Evolutionary conservation across 1,284 basidiomycete species (phyloP), one percentile per base, ranked within the genome.

Genomic region (Coriolopsis trogii): DNA sequence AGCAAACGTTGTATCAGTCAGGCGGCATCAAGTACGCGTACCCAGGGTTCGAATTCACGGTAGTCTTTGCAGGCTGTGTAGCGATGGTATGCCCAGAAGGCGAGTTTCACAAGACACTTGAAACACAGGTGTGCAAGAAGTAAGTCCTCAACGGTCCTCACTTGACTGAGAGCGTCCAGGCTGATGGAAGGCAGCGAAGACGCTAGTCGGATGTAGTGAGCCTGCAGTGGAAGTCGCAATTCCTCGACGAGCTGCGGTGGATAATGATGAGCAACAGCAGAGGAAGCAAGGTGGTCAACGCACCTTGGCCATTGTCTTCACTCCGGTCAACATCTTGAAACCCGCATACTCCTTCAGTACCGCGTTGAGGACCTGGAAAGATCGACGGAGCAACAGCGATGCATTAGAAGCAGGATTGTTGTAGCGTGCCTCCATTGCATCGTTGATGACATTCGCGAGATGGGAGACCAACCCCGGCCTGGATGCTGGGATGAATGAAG

Each of bases 1-100:
- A 55, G 54, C 48, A 41, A 16, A 33, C 25, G 36, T 15, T 25
- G 23, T 16, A 44, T 7, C 15, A 53, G 23, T 37, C 18, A 8
- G 6, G 13, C 6, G 6, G 10, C 0, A 21, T n/a, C 6, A 6
- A 28, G 6, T 20, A 41, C 6, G 68, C 76, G 55, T 61, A 85
- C 89, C 84, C 84, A 88, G 47, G 73, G 66, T 46, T 76, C 72
- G 38, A 81, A 72, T 10, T 69, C 67, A 7, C 68, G 64, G 34
- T 70, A 63, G 51, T 80, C 79, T 42, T 75, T 73, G 46, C 71
- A 51, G n/a, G 57, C 51, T 20, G 63, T 76, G 18, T 79, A 66
- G 37, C 81, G 77, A 41, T 82, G 78, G 84, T 87, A 92, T 7
- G 84, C 65, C 87, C 88, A 92, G 34, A 77, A 62, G 13, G 80